phyloP scores from a whole-genome alignment of 108 stramenopile species.

The Bacterosira constricta region DNA sequence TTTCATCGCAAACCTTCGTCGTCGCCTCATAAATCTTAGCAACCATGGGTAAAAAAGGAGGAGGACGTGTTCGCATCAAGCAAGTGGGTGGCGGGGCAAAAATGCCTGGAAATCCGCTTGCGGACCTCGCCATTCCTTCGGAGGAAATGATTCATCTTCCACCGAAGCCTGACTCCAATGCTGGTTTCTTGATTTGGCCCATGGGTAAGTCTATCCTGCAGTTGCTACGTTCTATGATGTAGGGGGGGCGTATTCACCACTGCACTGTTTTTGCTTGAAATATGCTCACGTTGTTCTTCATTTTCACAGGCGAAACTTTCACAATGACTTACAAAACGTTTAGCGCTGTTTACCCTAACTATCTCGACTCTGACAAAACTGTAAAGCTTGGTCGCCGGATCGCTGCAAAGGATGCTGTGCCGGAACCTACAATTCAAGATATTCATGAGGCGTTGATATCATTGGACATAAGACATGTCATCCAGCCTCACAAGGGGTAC shows the following conservation, averaged over 20 bases:
- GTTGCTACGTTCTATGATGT: too few species aligned
- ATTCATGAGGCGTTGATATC: constrained; percentile 69
- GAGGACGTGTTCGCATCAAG: constrained; percentile 72
- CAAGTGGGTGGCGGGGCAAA: constrained; percentile 69
- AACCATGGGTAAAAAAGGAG: constrained; percentile 71
- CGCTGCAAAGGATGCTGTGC: constrained; percentile 61
- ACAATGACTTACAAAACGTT: constrained; percentile 66
- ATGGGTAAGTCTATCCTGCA: constrained; percentile 65
- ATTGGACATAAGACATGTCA: constrained; percentile 75
- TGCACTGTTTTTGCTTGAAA: too few species aligned
- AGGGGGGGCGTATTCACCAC: too few species aligned
- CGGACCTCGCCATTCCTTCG: constrained; percentile 55
- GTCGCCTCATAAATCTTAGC: background rate
- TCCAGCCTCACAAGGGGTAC: constrained; percentile 90
- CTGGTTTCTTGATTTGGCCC: constrained; percentile 74
- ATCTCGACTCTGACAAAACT: constrained; percentile 82
- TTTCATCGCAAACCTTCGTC: too few species aligned
- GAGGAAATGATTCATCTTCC: constrained; percentile 78
- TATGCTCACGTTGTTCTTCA: too few species aligned
- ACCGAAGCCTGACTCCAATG: constrained; percentile 65
- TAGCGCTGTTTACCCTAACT: constrained; percentile 73
- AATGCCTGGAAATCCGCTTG: constrained; percentile 64
- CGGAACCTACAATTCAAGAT: constrained; percentile 72
- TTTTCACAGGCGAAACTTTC: constrained; percentile 61
- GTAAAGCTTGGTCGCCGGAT: constrained; percentile 71